Conservation (phyloP, 2,329 filamentous ascomycete genomes). For the Leptosphaerulina australis region DNA sequence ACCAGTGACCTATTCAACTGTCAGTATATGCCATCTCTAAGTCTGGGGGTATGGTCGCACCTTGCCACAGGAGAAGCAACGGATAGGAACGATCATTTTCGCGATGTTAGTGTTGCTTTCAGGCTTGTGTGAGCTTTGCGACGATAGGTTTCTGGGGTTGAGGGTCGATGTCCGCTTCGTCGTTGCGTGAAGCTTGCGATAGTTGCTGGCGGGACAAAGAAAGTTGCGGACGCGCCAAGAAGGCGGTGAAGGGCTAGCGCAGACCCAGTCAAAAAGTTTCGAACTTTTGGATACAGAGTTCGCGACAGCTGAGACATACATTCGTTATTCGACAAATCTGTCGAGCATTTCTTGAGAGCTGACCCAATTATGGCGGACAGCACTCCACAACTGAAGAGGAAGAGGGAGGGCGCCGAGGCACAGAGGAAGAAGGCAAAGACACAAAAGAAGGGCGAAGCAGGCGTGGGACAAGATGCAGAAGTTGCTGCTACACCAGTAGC, state of each 20-base stretch:
- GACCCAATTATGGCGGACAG: conserved; percentile 32
- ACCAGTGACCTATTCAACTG: conserved; percentile 75
- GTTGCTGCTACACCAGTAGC: conserved; percentile 16
- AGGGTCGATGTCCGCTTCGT: conserved; percentile 11
- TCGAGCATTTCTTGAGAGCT: neutral
- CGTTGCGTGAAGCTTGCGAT: conserved; percentile 24
- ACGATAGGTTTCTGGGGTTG: conserved; percentile 9
- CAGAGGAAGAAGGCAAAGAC: conserved; percentile 40
- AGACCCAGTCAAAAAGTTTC: conserved; percentile 31
- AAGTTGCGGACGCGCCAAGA: conserved; percentile 41
- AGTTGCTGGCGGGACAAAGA: conserved; percentile 36
- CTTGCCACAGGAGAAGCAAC: conserved; percentile 99
- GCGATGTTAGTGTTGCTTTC: neutral
- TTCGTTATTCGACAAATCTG: conserved; percentile 1
- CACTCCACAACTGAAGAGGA: conserved; percentile 39
- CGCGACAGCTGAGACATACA: conserved; percentile 6
- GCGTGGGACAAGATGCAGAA: conserved; percentile 21
- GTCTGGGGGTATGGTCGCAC: conserved; percentile 56
- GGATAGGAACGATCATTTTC: conserved; percentile 97
- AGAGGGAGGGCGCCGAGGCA: conserved; percentile 36
- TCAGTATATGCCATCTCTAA: conserved; percentile 34
- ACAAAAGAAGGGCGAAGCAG: conserved; percentile 33
- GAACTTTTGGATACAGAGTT: conserved; percentile 13
- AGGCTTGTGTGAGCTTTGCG: conserved; percentile 7
- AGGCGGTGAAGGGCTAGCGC: conserved; percentile 45